Conservation (phyloP, 1,284 basidiomycete genomes). For the Laetiporus sulphureus region DNA sequence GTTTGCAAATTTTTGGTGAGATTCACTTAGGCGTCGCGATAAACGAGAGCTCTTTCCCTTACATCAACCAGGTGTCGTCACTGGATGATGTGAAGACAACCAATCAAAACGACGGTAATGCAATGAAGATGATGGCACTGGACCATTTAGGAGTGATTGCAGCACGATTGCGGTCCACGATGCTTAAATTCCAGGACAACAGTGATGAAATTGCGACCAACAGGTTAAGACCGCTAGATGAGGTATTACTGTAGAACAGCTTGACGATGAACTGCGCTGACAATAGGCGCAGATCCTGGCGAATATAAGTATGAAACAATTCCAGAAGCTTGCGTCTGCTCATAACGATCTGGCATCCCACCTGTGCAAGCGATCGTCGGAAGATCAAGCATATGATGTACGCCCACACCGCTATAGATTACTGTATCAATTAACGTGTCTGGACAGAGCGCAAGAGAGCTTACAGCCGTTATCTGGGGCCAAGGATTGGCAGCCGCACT, state of each 20-base stretch:
- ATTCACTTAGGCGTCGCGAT: neutral
- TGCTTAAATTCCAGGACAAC: conserved; percentile 38
- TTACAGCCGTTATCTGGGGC: conserved; percentile 66
- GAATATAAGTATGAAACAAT: conserved; percentile 39
- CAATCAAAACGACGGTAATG: conserved; percentile 63
- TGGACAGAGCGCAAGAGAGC: conserved; percentile 66
- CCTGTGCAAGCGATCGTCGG: conserved; percentile 58
- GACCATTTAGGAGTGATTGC: conserved; percentile 94
- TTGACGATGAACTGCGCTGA: conserved; percentile 3
- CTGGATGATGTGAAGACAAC: conserved; percentile 77
- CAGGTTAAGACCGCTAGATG: conserved; percentile 56
- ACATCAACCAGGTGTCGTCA: conserved; percentile 50
- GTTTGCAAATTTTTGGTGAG: conserved; percentile 77
- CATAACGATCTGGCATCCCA: conserved; percentile 62
- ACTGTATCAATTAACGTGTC: neutral
- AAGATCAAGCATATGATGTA: conserved; percentile 77
- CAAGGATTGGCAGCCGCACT: conserved; percentile 65
- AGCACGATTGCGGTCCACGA: conserved; percentile 64
- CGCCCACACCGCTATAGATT: conserved; percentile 15
- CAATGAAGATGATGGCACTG: conserved; percentile 80
- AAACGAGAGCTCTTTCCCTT: neutral
- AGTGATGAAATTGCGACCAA: conserved; percentile 16
- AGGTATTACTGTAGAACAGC: conserved; percentile 31
- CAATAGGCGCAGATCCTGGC: conserved; percentile 45
- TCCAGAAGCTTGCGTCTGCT: conserved; percentile 51